Evolutionary conservation across 73 alveolate species (phyloP).

Genomic region (Paraurostyla sp.): DNA sequence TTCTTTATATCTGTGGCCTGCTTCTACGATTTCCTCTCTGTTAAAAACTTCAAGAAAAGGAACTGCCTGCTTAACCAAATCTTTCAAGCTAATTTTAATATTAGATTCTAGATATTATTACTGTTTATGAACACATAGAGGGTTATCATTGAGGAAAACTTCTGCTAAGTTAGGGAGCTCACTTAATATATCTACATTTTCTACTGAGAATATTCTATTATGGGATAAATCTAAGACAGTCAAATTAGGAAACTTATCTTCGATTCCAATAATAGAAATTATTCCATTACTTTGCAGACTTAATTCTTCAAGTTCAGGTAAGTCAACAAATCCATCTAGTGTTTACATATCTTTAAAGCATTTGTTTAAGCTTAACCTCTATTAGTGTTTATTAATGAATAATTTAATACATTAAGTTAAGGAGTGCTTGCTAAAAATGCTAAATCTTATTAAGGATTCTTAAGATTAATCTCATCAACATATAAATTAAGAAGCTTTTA

Average conservation of each 20-base stretch:
- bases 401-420: slow-evolving; percentile 25
- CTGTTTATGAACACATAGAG: slow-evolving; percentile 60
- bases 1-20: slow-evolving; percentile 59
- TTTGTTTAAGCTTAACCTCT: slow-evolving; percentile 50
- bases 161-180: slow-evolving; percentile 63
- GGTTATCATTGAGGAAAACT: slow-evolving; percentile 43
- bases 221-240: slow-evolving; percentile 41
- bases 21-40: slow-evolving; percentile 32
- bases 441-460: slow-evolving; percentile 41
- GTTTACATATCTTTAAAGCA: slow-evolving; percentile 27
- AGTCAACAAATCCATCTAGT: slow-evolving; percentile 35
- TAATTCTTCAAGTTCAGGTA: slow-evolving; percentile 60
- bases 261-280: slow-evolving; percentile 34
- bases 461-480: slow-evolving; percentile 27
- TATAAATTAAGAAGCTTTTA: background rate
- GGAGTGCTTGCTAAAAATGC: slow-evolving; percentile 18
- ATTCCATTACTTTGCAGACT: slow-evolving; percentile 4
- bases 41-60: slow-evolving; percentile 54
- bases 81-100: slow-evolving; percentile 34
- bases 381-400: background rate
- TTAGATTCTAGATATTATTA: background rate
- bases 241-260: slow-evolving; percentile 56
- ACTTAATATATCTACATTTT: slow-evolving; percentile 38
- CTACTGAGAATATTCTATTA: slow-evolving; percentile 64
- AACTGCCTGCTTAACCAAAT: slow-evolving; percentile 26